Percentiles rank a stretch among this genome's conserved stretches.
These are phyloP conservation scores for Castanopsis chinensis DNA, from an alignment of 306 rosid genomes.

Conservation along the genomic window DNA sequence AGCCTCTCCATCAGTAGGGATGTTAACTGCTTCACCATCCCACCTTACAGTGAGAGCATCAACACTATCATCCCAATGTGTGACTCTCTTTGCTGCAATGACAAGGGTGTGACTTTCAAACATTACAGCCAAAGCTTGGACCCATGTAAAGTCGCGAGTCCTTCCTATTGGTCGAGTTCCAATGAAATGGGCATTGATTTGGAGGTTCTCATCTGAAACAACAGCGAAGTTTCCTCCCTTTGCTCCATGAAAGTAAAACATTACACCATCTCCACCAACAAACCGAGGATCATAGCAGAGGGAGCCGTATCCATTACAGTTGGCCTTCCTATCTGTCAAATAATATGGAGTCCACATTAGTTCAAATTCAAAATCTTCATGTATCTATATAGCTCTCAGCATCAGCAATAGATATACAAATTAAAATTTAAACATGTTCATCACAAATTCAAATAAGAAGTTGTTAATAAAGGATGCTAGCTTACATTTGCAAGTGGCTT, in stretches of 20 bases:
- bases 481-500: slow-evolving; percentile 83
- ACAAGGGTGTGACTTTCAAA: slow-evolving; percentile 68
- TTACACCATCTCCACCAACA: slow-evolving; percentile 77
- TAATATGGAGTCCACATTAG: neutral
- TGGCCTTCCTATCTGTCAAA: slow-evolving; percentile 56
- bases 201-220: slow-evolving; percentile 59
- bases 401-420: neutral
- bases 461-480: neutral
- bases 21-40: slow-evolving; percentile 44
- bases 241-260: slow-evolving; percentile 87
- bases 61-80: slow-evolving; percentile 55
- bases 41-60: slow-evolving; percentile 58
- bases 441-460: neutral
- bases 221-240: slow-evolving; percentile 71
- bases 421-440: neutral
- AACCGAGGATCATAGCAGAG: slow-evolving; percentile 83
- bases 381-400: neutral
- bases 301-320: slow-evolving; percentile 72
- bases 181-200: slow-evolving; percentile 73
- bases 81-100: slow-evolving; percentile 59
- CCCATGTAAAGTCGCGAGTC: slow-evolving; percentile 85
- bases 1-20: slow-evolving; percentile 51
- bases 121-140: slow-evolving; percentile 64
- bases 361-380: neutral
- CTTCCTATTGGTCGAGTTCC: slow-evolving; percentile 72